Evolutionary conservation across 495 filamentous ascomycete species (phyloP), one percentile per base, ranked within the genome.

Genomic region (Daldinia concentrica): DNA sequence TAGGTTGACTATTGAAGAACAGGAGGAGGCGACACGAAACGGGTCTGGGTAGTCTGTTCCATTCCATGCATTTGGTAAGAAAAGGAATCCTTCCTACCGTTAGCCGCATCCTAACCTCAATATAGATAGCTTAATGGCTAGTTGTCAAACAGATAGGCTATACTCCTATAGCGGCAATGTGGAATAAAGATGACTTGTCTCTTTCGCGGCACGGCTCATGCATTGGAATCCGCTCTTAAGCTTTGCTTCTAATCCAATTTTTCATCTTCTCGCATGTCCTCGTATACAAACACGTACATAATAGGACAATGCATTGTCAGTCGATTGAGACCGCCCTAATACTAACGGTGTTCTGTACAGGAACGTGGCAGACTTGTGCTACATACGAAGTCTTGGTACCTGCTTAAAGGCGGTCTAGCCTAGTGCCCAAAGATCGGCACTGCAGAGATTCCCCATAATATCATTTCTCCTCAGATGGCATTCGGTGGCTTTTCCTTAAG

Each of bases 321-420:
- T 52, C 71, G 30, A 64, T 45, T 58, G 57, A 52, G 32, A 58
- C 45, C 50, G 43, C 48, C 58, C 65, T 26, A 69, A 61, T 30
- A 56, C 39, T 66, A 69, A 29, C 58, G 41, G 60, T 69, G 58
- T 69, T 45, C 57, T 73, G 48, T 58, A 66, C 64, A 68, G 61
- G 71, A 73, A 69, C 71, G 62, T 73, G 71, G 71, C 66, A 27
- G 66, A 30, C 54, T 66, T 51, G 71, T 73, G 66, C 50, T 54
- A 69, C 71, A 19, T 56, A 43, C 62, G n/a, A 68, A 68, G 71
- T 66, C 66, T 69, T 63, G 62, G 71, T 69, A 69, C 62, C 70
- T 69, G 58, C 66, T 73, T 34, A 54, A 56, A 66, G 66, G 71
- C 71, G 71, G 66, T 73, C 71, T 73, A 50, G 71, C 62, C 71